Conservation (phyloP, 305 asterid species). For the Fraxinus baroniana region DNA sequence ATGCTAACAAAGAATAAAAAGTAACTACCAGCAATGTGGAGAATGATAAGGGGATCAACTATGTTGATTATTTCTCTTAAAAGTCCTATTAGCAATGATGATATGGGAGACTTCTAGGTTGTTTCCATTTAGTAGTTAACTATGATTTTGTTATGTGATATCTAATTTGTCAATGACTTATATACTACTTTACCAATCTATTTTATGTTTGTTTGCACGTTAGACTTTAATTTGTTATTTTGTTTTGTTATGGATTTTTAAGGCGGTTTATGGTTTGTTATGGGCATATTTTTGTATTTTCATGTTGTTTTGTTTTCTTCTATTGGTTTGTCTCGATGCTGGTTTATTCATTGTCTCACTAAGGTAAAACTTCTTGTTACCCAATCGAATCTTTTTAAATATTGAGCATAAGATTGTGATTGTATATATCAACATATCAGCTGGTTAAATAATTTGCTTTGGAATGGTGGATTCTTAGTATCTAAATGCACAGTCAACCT, state of each 20-base stretch:
- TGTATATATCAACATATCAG: not conserved
- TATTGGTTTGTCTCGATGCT: constrained; percentile 4
- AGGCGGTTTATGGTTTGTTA: not conserved
- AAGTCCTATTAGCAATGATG: not conserved
- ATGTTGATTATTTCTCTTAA: not conserved
- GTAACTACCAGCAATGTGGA: not conserved
- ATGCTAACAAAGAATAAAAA: not conserved
- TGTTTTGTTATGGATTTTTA: not conserved
- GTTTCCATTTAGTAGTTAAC: not conserved
- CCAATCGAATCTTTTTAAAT: not conserved
- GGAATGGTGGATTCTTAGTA: not conserved
- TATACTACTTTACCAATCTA: not conserved
- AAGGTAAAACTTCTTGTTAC: not conserved
- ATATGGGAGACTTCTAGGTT: constrained; percentile 1
- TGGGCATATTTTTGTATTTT: not conserved
- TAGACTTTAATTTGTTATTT: not conserved
- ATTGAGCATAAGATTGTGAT: not conserved
- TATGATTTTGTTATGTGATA: not conserved
- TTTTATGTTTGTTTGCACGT: not conserved
- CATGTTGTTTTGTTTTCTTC: not conserved
- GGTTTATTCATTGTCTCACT: not conserved
- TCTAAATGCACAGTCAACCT: not conserved
- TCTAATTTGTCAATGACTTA: not conserved
- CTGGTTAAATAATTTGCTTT: not conserved
- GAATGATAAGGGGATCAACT: not conserved